Evolutionary conservation across 2,329 filamentous ascomycete species (phyloP), one percentile per base, ranked within the genome.

Genomic region (Penicillium sp.): DNA sequence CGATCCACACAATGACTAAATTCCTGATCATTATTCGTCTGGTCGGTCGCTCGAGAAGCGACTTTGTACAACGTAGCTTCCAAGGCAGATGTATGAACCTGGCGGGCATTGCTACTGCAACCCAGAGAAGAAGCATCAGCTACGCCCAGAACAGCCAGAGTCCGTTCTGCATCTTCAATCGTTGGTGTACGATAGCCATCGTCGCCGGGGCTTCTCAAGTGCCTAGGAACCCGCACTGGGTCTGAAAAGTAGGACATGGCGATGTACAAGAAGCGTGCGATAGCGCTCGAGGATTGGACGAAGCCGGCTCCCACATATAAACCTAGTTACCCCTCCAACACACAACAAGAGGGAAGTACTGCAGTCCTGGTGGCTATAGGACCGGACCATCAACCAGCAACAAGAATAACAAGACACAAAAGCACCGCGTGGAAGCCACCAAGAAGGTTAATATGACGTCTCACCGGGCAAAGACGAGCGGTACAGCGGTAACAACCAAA

Each of bases 151-250:
- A 55, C 55, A 1, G 68, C 63, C 33, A 71, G 60, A 22, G 59
- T 63, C 40, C 63, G 69, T 59, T 78, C 73, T 6, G 75, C 69
- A 68, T 81, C 79, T 69, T 81, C 79, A 42, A 80, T 76, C 3
- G 76, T 79, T 8, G 79, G 79, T 0, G 79, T 81, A 30, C 77
- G 73, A 66, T 78, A 81, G 4, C 79, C 78, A 40, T 81, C 78
- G 30, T 79, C 74, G 22, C 77, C 78, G 1, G 75, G 77, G 33
- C 57, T 72, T 54, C 73, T 68, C 67, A 78, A 65, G 56, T 79
- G 72, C 48, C 77, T 65, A 42, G 75, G 74, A 49, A 68, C 46
- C n/a, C 57, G 51, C 33, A 61, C 56, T 45, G 67, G 64, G 28
- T 69, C 64, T 28, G 63, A 59, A 19, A 11, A 33, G 30, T 33